Evolutionary conservation across 228 moss, liverwort and hornwort species (phyloP), one percentile per base, ranked within the genome.

Genomic region (Sphagnum magellanicum): DNA sequence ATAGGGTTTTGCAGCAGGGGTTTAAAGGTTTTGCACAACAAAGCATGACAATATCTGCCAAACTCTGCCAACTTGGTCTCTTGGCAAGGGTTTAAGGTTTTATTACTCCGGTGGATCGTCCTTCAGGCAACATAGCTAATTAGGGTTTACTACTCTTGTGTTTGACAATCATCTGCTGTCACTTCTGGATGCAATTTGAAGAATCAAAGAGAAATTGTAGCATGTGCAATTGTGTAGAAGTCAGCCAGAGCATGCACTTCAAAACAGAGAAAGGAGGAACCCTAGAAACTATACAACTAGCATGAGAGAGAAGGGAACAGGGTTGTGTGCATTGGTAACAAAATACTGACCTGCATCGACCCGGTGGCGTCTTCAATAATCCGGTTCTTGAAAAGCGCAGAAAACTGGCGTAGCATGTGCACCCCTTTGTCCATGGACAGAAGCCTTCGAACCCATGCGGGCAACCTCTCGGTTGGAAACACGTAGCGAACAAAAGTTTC

Each of bases 401-500:
- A 88, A 68, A 84, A 79, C 68, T 84, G 84, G 66, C 84, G 77
- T 75, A 88, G 74, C 60, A 80, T 67, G 13, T 81, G 75, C 71
- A 78, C 84, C 67, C 88, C 88, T 73, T 88, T 88, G 66, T 78
- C 88, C 78, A 75, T 73, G 50, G 73, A 75, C 55, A 88, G 69
- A 55, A 88, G 69, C 77, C 77, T 79, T 68, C 84, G 79, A 52
- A 88, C 84, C 88, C 84, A 88, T 75, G 84, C 84, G 12, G 88
- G 88, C 67, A 88, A 71, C 53, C 88, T 79, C 78, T 88, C 88
- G 74, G 79, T 76, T 12, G 88, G 88, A 72, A 88, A 88, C 50
- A 88, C 84, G 76, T 88, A 88, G 59, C 88, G 84, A 72, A 88
- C 88, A 61, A 76, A 84, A 76, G 79, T 81, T 67, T 88, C 88